A percentile compares a stretch with the other conserved stretches of the same genome.
Conservation (phyloP, 345 rosid species). For the Melaleuca quinquenervia region DNA sequence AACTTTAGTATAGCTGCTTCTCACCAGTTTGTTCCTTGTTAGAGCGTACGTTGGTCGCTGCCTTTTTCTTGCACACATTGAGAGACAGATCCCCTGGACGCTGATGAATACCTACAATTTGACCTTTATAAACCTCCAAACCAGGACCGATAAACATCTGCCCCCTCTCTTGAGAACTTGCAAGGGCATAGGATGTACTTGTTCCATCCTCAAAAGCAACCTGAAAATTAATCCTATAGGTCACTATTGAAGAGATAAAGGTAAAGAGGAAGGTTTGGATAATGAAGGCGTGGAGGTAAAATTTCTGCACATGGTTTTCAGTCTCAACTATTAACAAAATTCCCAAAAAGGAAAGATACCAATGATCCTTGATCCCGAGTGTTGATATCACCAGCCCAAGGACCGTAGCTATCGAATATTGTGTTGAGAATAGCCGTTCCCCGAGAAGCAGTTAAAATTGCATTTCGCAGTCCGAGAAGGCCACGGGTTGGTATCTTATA, state of each 20-base stretch:
- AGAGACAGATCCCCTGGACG: conserved; percentile 82
- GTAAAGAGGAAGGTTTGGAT: neutral
- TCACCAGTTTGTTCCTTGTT: conserved; percentile 83
- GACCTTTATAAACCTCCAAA: conserved; percentile 77
- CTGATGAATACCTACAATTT: conserved; percentile 90
- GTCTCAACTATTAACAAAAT: neutral
- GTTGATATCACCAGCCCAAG: conserved; percentile 83
- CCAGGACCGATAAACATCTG: conserved; percentile 90
- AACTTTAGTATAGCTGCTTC: neutral
- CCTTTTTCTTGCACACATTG: conserved; percentile 91
- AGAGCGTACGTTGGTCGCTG: conserved; percentile 87
- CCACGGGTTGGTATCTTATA: conserved; percentile 97
- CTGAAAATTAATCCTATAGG: conserved; percentile 11
- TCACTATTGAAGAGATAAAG: neutral
- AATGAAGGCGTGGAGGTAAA: neutral
- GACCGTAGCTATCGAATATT: conserved; percentile 79
- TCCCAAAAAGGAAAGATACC: conserved; percentile 31
- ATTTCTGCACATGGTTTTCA: neutral
- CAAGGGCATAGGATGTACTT: conserved; percentile 76
- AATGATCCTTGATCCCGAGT: conserved; percentile 90
- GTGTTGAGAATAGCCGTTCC: conserved; percentile 95
- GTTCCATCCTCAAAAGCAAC: conserved; percentile 95
- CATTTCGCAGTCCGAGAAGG: conserved; percentile 93
- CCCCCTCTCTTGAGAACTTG: conserved; percentile 86
- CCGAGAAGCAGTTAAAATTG: conserved; percentile 92